Evolutionary conservation across 2,329 filamentous ascomycete genomes (phyloP).

Genomic region (Claviceps pusilla): DNA sequence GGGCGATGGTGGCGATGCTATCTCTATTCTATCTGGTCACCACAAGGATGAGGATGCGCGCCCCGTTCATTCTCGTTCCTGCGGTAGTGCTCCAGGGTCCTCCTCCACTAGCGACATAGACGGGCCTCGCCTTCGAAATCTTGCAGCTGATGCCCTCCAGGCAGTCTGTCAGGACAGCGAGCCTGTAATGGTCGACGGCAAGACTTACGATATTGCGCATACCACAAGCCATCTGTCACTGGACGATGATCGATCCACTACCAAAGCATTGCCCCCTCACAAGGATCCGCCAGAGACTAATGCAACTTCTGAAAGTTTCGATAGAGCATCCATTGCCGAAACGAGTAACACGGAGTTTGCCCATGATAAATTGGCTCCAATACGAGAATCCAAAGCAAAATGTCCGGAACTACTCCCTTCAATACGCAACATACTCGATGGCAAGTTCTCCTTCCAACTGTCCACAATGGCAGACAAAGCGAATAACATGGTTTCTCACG

Average conservation of each 20-base stretch:
- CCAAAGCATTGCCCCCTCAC: constrained; percentile 2
- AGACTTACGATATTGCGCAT: constrained; percentile 15
- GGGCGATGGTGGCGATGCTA: constrained; percentile 13
- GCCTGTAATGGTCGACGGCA: constrained; percentile 7
- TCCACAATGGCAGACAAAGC: constrained; percentile 19
- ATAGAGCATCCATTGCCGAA: constrained; percentile 11
- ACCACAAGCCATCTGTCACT: constrained; percentile 19
- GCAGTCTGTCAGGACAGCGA: constrained; percentile 10
- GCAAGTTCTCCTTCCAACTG: constrained; percentile 16
- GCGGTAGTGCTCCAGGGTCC: not conserved
- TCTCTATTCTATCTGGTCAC: not conserved
- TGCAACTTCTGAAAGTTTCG: constrained; percentile 7
- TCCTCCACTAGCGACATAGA: constrained; percentile 1
- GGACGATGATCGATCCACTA: constrained; percentile 16
- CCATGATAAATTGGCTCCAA: constrained; percentile 20
- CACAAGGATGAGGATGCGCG: not conserved
- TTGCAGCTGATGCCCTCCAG: constrained; percentile 20
- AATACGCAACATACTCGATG: constrained; percentile 22
- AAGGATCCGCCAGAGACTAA: constrained; percentile 2
- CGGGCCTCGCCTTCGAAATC: constrained; percentile 14
- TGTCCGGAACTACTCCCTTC: constrained; percentile 17
- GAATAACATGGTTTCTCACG: constrained; percentile 9
- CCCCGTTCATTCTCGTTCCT: not conserved
- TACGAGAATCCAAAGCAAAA: constrained; percentile 18
- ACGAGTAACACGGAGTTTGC: constrained; percentile 9